These are phyloP conservation scores for Candida albicans DNA, from an alignment of 1,139 yeast genomes.

Conservation along the genomic window DNA sequence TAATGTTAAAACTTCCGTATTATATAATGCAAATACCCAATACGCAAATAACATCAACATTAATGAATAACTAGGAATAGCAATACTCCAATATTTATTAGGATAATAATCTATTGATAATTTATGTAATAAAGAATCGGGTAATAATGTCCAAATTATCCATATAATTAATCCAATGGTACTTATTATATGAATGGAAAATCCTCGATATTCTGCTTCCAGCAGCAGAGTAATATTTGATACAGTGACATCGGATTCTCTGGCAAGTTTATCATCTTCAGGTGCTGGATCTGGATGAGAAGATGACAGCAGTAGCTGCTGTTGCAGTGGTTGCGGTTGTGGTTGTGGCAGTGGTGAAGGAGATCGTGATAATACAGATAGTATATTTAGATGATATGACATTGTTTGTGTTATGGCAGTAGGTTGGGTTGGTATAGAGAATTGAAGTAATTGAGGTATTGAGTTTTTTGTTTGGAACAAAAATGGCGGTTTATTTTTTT, in stretches of 20 bases:
- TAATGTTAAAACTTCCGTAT: constrained; percentile 69
- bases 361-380: constrained; percentile 9
- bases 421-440: too few species aligned
- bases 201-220: constrained; percentile 74
- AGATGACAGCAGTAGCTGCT: too few species aligned
- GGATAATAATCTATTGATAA: constrained; percentile 74
- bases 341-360: constrained; percentile 11
- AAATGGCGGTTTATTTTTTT: too few species aligned
- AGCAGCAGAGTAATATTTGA: constrained; percentile 37
- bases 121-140: constrained; percentile 50
- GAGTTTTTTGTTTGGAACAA: not conserved
- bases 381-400: constrained; percentile 7
- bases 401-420: constrained; percentile 1
- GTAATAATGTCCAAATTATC: constrained; percentile 70
- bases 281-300: too few species aligned
- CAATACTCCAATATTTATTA: constrained; percentile 84
- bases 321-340: not conserved
- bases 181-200: constrained; percentile 69
- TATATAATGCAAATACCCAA: constrained; percentile 67
- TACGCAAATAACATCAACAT: constrained; percentile 72
- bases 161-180: constrained; percentile 52
- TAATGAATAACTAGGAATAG: constrained; percentile 68
- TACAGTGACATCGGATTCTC: constrained; percentile 75
- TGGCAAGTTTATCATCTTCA: constrained; percentile 55
- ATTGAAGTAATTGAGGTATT: too few species aligned